These are phyloP conservation scores for Yamadazyma jaroonii DNA, from an alignment of 1,139 yeast genomes.

Conservation along the genomic window DNA sequence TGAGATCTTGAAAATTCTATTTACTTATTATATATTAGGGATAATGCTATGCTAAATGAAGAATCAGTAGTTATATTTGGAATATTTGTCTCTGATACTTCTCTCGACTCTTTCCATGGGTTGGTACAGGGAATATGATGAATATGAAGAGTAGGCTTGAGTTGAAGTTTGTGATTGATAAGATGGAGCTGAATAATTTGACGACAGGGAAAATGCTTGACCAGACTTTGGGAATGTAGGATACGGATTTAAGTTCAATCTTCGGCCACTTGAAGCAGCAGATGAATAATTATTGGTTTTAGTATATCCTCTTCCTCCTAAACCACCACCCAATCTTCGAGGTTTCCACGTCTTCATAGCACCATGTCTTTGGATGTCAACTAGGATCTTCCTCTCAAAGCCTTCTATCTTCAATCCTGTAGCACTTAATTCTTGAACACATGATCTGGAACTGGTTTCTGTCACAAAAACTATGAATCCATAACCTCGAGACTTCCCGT, in stretches of 20 bases:
- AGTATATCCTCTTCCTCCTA: conserved; percentile 58
- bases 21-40: too few species aligned
- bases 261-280: conserved; percentile 48
- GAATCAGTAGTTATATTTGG: conserved; percentile 3
- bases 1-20: too few species aligned
- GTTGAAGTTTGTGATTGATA: too few species aligned
- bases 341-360: conserved; percentile 80
- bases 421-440: conserved; percentile 59
- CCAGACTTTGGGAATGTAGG: too few species aligned
- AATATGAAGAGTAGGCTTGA: too few species aligned
- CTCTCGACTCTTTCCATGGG: not conserved
- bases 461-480: conserved; percentile 76
- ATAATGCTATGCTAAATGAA: too few species aligned
- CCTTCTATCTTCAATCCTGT: conserved; percentile 33
- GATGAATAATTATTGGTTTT: conserved; percentile 47
- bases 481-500: conserved; percentile 70
- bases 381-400: conserved; percentile 48
- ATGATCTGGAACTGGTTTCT: conserved; percentile 55
- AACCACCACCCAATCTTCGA: conserved; percentile 63
- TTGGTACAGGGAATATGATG: too few species aligned
- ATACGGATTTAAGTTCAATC: conserved; percentile 15
- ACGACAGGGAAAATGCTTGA: too few species aligned
- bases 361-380: conserved; percentile 85
- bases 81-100: conserved; percentile 4
- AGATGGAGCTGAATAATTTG: too few species aligned